Evolutionary conservation across 106 monocot genomes (phyloP).

Genomic region (Triglochin maritima): DNA sequence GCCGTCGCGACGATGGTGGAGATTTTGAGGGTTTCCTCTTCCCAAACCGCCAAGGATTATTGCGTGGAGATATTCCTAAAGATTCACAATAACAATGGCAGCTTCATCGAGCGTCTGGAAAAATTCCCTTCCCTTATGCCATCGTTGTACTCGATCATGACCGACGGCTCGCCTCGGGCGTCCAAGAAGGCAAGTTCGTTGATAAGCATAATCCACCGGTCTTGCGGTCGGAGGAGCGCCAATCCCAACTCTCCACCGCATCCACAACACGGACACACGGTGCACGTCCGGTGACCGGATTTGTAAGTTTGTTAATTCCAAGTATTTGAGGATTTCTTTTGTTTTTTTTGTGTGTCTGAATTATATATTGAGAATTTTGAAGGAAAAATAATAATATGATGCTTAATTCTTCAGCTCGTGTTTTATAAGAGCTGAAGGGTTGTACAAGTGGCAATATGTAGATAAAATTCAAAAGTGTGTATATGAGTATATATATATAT

Average conservation of each 20-base stretch:
- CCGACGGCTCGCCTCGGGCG: constrained; percentile 37
- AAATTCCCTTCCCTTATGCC: constrained; percentile 42
- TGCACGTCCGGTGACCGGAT: background rate
- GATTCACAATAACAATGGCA: constrained; percentile 43
- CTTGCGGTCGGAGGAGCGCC: background rate
- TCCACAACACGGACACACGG: background rate
- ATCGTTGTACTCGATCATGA: constrained; percentile 32
- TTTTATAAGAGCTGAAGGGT: constrained; percentile 2
- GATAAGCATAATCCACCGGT: constrained; percentile 9
- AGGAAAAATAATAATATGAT: too few species aligned
- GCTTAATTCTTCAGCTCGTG: background rate
- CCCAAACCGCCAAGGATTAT: constrained; percentile 35
- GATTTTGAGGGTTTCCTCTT: constrained; percentile 30
- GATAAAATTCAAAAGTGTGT: too few species aligned
- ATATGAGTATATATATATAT: too few species aligned
- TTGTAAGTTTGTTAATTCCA: background rate
- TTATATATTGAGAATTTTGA: too few species aligned
- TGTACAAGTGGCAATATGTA: background rate
- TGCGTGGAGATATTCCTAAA: constrained; percentile 35
- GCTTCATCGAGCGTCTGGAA: constrained; percentile 24
- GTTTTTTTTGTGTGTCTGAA: too few species aligned
- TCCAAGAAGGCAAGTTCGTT: constrained; percentile 55
- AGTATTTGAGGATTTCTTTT: too few species aligned
- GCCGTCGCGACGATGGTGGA: constrained; percentile 22
- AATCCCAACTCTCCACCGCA: background rate